Base-by-base conservation (phyloP, 1,284 basidiomycete genomes). In the Malassezia psittaci region DNA sequence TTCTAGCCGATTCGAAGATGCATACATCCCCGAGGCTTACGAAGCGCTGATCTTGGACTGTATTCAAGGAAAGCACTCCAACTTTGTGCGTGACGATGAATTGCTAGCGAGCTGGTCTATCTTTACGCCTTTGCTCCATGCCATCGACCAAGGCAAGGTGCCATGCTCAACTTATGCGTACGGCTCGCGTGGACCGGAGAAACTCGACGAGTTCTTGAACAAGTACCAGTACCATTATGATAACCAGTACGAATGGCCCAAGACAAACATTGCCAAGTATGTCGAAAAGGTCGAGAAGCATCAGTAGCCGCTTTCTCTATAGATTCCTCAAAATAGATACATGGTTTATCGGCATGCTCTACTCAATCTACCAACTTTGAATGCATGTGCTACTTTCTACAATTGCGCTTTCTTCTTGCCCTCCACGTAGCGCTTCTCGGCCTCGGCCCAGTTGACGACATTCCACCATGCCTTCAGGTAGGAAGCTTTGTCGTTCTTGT, bases 61-160 rank as follows among this genome's bases (percentile, higher is more conserved):
- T 11, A 54, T 76, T 50, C 65, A 72, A 42, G 75, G 73, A 19
- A 69, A 75, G 42, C 71, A 76, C 58, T 67, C 69, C 48, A 74
- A 68, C 61, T 76, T 72, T 65, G 75, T 75, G 13, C 68, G 75
- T 16, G 71, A 76, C 56, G 74, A 76, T 51, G 73, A 76, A 57
- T 62, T 76, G 33, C 62, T 67, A 24, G 73, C 68, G 9, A 67
- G 66, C 42, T 76, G 75, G 75, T 61, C 62, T 39, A 72, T 76
- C 57, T 75, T 76, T 48, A 75, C 74, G 9, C 74, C 74, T 24
- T 43, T 74, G 40, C 60, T 74, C 16, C 68, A 72, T 55, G 67
- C 65, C 37, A 74, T 74, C 40, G 71, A 74, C 48, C 58, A 49
- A 3, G 71, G 71, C 46, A 64, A 72, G 60, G 60, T 72, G 60